phyloP scores from a whole-genome alignment of 2,329 filamentous ascomycete species.

The Dichotomopilus funicola region DNA sequence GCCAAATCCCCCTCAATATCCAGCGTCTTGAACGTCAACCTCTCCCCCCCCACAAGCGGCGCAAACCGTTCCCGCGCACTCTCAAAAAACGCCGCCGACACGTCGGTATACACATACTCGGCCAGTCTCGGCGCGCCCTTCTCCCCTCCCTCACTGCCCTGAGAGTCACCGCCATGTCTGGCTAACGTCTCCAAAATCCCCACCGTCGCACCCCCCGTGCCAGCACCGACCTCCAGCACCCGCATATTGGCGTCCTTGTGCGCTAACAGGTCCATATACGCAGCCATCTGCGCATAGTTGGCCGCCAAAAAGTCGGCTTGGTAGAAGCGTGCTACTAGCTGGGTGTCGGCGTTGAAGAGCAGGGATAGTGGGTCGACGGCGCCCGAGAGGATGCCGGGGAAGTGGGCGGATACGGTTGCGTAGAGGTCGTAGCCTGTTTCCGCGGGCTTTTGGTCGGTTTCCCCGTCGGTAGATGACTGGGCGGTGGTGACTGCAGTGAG shows the following conservation, averaged over 20 bases:
- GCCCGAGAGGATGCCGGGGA: background rate
- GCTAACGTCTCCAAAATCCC: background rate
- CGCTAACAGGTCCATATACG: conserved; percentile 1
- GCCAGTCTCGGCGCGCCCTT: background rate
- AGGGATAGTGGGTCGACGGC: conserved; percentile 2
- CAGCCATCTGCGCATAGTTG: conserved; percentile 2
- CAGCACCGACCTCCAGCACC: conserved; percentile 21
- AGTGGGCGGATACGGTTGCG: background rate
- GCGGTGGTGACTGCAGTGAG: too few species aligned
- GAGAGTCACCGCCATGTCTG: too few species aligned
- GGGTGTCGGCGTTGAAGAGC: background rate
- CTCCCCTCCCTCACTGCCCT: background rate
- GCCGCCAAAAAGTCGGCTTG: background rate
- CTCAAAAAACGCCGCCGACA: conserved; percentile 24
- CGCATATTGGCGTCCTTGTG: conserved; percentile 12
- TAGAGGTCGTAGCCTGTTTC: too few species aligned
- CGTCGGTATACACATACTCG: conserved; percentile 11
- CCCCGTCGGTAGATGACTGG: too few species aligned
- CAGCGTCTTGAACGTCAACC: conserved; percentile 25
- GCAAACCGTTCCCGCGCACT: conserved; percentile 18
- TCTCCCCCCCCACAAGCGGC: conserved; percentile 11
- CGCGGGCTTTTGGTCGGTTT: too few species aligned
- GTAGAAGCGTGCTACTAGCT: background rate
- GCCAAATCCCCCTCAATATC: conserved; percentile 27
- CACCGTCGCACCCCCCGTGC: conserved; percentile 23